Evolutionary conservation across 2,329 filamentous ascomycete species (phyloP).

Genomic region (Diatrype stigma): DNA sequence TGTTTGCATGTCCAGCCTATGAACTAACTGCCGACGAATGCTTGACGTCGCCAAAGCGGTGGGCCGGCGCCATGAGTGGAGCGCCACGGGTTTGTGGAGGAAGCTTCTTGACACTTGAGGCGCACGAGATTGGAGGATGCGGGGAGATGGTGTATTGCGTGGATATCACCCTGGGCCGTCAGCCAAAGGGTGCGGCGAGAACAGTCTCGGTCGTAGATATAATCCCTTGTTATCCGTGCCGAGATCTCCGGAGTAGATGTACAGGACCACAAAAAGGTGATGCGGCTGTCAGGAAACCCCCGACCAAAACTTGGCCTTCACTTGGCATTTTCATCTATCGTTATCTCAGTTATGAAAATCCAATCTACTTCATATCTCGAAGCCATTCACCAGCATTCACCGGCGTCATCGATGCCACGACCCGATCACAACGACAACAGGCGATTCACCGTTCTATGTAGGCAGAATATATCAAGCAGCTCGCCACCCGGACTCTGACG

Average conservation of each 20-base stretch:
- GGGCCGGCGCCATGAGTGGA: constrained; percentile 15
- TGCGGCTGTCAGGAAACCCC: background rate
- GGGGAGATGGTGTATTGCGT: constrained; percentile 5
- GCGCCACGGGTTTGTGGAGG: constrained; percentile 4
- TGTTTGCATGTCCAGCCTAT: constrained; percentile 16
- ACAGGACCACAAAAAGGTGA: background rate
- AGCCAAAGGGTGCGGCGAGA: constrained; percentile 2
- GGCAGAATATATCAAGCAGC: background rate
- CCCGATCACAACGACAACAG: background rate
- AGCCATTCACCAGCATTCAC: too few species aligned
- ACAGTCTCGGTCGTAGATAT: constrained; percentile 1
- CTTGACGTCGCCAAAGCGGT: constrained; percentile 1
- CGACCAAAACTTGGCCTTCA: too few species aligned
- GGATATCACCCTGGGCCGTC: constrained; percentile 10
- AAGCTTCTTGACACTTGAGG: background rate
- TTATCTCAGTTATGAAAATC: background rate
- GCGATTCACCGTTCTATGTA: background rate
- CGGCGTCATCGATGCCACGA: too few species aligned
- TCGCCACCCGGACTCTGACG: background rate
- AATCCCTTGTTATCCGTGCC: background rate
- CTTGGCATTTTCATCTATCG: background rate
- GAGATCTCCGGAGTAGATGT: background rate
- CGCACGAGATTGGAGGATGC: constrained; percentile 11
- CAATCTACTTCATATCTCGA: too few species aligned
- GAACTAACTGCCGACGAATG: constrained; percentile 24